A percentile compares a stretch with the other conserved stretches of the same genome.
phyloP scores from a whole-genome alignment of 1,284 basidiomycete genomes.

The Puccinia sorghi region DNA sequence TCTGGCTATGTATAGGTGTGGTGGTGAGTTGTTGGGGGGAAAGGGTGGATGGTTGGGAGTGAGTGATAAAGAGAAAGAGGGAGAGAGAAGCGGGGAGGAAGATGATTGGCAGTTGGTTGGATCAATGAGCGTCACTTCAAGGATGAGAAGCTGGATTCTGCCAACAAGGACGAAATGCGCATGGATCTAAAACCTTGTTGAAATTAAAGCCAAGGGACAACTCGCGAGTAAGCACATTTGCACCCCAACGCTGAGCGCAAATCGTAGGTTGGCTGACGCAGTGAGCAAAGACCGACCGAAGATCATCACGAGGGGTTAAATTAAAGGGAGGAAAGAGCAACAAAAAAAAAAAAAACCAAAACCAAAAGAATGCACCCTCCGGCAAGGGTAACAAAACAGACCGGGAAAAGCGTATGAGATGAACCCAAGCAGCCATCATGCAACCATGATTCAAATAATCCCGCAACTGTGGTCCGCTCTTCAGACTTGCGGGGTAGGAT shows the following conservation, averaged over 20 bases:
- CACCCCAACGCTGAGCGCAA: neutral
- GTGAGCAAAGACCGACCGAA: neutral
- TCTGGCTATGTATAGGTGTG: neutral
- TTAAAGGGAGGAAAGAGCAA: neutral
- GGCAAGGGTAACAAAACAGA: neutral
- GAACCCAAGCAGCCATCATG: constrained; percentile 11
- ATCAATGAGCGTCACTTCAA: neutral
- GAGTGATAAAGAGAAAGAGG: neutral
- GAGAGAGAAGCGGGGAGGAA: neutral
- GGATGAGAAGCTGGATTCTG: neutral
- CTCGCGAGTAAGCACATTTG: constrained; percentile 2
- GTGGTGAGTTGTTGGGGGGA: neutral
- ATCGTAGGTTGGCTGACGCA: constrained; percentile 2
- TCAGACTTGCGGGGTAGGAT: neutral
- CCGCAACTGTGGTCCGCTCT: neutral
- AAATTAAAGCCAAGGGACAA: neutral
- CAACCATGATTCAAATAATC: neutral
- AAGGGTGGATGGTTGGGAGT: neutral
- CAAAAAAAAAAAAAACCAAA: neutral
- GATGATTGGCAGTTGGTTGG: neutral
- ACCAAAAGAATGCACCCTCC: too few relatives aligned
- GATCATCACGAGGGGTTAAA: neutral
- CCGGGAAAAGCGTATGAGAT: neutral
- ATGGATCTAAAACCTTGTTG: neutral
- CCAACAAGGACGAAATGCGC: constrained; percentile 1